Conservation (phyloP, 1,139 yeast species). For the Suhomyces chickasaworum region DNA sequence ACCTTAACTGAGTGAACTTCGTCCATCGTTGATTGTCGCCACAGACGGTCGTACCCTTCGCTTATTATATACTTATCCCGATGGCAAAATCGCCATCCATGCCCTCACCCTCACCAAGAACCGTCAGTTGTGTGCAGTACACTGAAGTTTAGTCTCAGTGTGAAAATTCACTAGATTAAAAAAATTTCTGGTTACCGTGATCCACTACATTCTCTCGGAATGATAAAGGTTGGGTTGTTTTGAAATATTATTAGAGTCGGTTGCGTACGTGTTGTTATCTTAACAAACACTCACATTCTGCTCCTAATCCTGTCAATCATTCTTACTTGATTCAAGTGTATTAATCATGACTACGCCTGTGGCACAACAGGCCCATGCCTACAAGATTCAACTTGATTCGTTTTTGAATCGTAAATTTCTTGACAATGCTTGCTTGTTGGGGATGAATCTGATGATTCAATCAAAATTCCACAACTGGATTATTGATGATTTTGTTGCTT, state of each 20-base stretch:
- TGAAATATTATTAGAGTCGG: not conserved
- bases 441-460: constrained; percentile 46
- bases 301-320: not conserved
- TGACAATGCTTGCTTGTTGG: constrained; percentile 50
- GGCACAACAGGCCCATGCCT: constrained; percentile 26
- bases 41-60: not conserved
- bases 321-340: not conserved
- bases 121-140: not conserved
- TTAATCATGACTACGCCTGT: constrained; percentile 1
- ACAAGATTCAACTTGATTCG: constrained; percentile 33
- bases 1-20: constrained; percentile 44
- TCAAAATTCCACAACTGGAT: constrained; percentile 46
- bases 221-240: constrained; percentile 4
- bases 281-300: not conserved
- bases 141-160: not conserved
- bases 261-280: not conserved
- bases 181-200: constrained; percentile 2
- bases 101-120: not conserved
- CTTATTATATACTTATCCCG: not conserved
- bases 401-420: constrained; percentile 32
- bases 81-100: constrained; percentile 1
- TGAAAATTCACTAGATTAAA: constrained; percentile 3
- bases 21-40: constrained; percentile 8
- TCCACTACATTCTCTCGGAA: constrained; percentile 4
- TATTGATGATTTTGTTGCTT: constrained; percentile 32